Percentiles rank a stretch among this genome's conserved stretches.
Conservation (phyloP, 768 basidiomycete species). For the Mycena capillaripes region DNA sequence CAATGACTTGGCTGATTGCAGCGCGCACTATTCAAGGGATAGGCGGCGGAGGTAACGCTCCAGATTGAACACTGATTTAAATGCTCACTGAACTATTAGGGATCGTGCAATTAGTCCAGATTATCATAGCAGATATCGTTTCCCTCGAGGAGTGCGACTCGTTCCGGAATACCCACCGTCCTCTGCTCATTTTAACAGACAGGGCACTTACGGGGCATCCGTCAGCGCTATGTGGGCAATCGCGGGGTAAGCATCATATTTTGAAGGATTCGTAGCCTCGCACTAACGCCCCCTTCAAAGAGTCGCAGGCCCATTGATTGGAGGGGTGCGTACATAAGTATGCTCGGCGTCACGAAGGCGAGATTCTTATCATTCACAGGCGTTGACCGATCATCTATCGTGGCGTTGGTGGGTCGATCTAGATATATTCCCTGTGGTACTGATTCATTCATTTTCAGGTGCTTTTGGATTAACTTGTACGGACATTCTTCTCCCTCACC, state of each 20-base stretch:
- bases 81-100: conserved; percentile 2
- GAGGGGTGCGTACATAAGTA: conserved; percentile 69
- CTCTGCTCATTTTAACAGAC: conserved; percentile 52
- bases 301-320: conserved; percentile 85
- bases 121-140: conserved; percentile 87
- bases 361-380: conserved; percentile 50
- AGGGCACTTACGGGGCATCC: conserved; percentile 82
- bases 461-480: conserved; percentile 85
- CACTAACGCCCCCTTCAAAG: conserved; percentile 43
- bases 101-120: conserved; percentile 60
- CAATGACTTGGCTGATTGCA: conserved; percentile 82
- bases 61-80: too few species aligned
- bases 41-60: conserved; percentile 78
- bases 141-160: conserved; percentile 76
- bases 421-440: too few species aligned
- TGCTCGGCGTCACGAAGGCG: too few species aligned
- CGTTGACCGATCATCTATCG: conserved; percentile 79
- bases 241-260: conserved; percentile 52
- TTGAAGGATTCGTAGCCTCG: neutral
- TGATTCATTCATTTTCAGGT: too few species aligned
- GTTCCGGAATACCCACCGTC: neutral
- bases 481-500: conserved; percentile 31
- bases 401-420: conserved; percentile 71
- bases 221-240: conserved; percentile 86
- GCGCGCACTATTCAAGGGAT: conserved; percentile 71